Base-by-base conservation (phyloP, 306 rosid genomes). In the Pyrus bretschneideri region DNA sequence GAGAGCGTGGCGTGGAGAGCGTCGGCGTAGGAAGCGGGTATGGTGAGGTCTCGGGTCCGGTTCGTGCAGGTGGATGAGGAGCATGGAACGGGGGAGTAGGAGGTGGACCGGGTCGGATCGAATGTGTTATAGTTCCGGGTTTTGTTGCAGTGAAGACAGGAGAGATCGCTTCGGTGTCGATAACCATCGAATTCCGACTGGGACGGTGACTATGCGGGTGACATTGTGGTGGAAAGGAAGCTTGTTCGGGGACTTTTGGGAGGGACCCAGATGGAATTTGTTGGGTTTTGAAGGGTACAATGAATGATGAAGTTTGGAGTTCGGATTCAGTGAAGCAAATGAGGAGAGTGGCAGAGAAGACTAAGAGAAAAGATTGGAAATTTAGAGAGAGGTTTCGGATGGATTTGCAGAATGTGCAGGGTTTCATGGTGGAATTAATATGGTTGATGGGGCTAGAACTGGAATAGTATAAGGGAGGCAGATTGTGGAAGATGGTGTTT, bases 81-180 rank as follows among this genome's bases (percentile, higher is more conserved):
- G 9, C 40, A 35, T 35, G 40, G 40, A 6, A 35, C 9, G 9
- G 40, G 40, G 40, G 40, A 6, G 40, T 35, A 35, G 40, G 40
- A 35, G 40, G 40, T 35, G 40, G 40, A 35, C 40, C 9, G 40
- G 9, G 2, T 35, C 40, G 40, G 40, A 35, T 35, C 40, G 9
- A 35, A 35, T 35, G 40, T 35, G 9, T 35, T 35, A 35, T 35
- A 35, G 40, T 71, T 81, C 14, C 29, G 67, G 33, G 85, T 73
- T 38, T 14, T 85, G 78, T 81, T 91, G 78, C 97, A 88, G 60
- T 85, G 89, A 13, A 93, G 93, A 97, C 97, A 93, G 14, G 98
- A 88, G 68, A 93, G 93, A 65, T 89, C 96, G 70, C 97, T 91
- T 17, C 98, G 3, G 97, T 93, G 81, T 93, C 98, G 29, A 93